Percentiles rank a stretch among this genome's conserved stretches.
These are phyloP conservation scores for Monascus ruber DNA, from an alignment of 2,329 filamentous ascomycete species.

Conservation along the genomic window DNA sequence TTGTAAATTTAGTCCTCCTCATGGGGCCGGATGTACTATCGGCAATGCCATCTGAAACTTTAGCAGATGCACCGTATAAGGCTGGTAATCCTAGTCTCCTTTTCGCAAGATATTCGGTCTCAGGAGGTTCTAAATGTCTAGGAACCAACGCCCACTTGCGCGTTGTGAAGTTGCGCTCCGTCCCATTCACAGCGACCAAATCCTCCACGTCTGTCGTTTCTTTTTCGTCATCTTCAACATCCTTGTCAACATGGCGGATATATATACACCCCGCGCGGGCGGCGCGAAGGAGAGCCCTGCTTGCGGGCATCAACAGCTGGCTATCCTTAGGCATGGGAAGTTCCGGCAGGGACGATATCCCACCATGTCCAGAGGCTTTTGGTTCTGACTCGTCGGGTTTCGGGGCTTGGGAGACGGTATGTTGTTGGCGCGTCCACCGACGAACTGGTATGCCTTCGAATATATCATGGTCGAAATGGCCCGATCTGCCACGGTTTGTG, in stretches of 20 bases:
- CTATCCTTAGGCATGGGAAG: constrained; percentile 82
- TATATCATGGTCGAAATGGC: constrained; percentile 53
- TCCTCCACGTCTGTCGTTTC: constrained; percentile 25
- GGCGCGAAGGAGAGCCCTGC: constrained; percentile 69
- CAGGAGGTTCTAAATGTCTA: constrained; percentile 45
- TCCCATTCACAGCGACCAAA: constrained; percentile 12
- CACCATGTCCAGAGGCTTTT: constrained; percentile 14
- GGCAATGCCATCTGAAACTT: constrained; percentile 16
- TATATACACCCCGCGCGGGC: constrained; percentile 67
- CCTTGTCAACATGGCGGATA: constrained; percentile 51
- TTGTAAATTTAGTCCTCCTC: constrained; percentile 68
- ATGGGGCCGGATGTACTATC: constrained; percentile 41
- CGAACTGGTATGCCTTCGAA: constrained; percentile 71
- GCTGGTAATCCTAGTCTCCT: constrained; percentile 48
- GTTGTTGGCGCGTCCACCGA: constrained; percentile 69
- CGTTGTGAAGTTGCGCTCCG: constrained; percentile 42
- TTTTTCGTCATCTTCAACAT: constrained; percentile 25
- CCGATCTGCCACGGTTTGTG: constrained; percentile 28
- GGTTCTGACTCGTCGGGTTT: constrained; percentile 47
- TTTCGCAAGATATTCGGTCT: constrained; percentile 53
- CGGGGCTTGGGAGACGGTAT: constrained; percentile 56
- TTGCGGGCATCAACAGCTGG: constrained; percentile 63
- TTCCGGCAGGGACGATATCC: constrained; percentile 47
- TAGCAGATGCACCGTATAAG: constrained; percentile 29
- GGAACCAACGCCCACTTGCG: constrained; percentile 49